Evolutionary conservation across 331 rosid species (phyloP), one percentile per base, ranked within the genome.

Genomic region (Malus hybrid): DNA sequence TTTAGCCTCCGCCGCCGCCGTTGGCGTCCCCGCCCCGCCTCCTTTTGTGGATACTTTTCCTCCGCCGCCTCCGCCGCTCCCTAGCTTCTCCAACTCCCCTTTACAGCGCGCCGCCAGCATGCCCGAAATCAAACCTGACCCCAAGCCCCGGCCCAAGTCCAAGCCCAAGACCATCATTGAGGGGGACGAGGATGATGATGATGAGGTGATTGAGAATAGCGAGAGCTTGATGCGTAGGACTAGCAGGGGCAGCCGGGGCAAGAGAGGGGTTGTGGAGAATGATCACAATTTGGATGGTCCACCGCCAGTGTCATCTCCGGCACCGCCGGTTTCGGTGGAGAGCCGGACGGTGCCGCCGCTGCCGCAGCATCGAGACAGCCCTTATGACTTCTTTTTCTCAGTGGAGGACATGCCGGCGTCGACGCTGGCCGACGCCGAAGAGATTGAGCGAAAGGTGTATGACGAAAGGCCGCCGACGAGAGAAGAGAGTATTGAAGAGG

Each of bases 351-450:
- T 36, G 75, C 72, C 72, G 56, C 84, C 80, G 16, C 26, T 77
- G 72, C 65, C 87, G 3, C 82, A 74, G 7, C 85, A 75, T 24
- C 87, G 75, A 36, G 86, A 77, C 26, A 7, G 84, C 9, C 72
- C 89, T 7, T 90, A 82, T 77, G 99, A 89, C n/a, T 95, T 26
- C 71, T 79, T 88, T 66, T 95, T 95, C 81, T 80, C 88, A 4
- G 46, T 80, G 69, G 97, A 78, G 46, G 93, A 78, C 78, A 78
- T 90, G 79, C 87, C 89, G 2, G 84, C 87, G 4, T 34, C 93
- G 39, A 86, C 78, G 34, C 79, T 95, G 82, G 75, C 84, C 18
- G 91, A 66, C 6, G 73, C 75, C 7, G 91, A 78, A 42, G 85
- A 87, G 62, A 74, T 82, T 61, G 84, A 79, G 20, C 68, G 64